A percentile compares a stretch with the other conserved stretches of the same genome.
Evolutionary conservation across 176 grass and related monocot species (phyloP).

Genomic region (Elaeis guineensis): DNA sequence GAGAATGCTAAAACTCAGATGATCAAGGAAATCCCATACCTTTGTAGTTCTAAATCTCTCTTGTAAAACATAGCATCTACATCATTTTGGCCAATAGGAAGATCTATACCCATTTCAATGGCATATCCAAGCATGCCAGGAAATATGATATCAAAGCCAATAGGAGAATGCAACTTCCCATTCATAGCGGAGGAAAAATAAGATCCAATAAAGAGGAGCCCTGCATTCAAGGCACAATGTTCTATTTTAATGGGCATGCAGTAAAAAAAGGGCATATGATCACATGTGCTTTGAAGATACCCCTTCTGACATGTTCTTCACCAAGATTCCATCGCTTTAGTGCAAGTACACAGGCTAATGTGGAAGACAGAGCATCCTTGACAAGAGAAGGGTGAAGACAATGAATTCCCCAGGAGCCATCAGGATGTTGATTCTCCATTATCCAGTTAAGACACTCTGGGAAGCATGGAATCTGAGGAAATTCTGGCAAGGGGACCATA

Average conservation of each 20-base stretch:
- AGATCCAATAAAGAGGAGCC: constrained; percentile 41
- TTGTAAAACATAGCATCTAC: constrained; percentile 19
- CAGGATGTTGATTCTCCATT: constrained; percentile 44
- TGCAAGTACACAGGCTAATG: constrained; percentile 64
- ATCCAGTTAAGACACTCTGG: constrained; percentile 63
- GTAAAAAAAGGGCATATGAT: background rate
- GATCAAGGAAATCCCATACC: constrained; percentile 23
- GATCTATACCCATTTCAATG: constrained; percentile 36
- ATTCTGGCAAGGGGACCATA: constrained; percentile 55
- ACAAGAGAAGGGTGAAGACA: constrained; percentile 8
- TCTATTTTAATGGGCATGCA: too few relatives aligned
- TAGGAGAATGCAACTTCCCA: constrained; percentile 29
- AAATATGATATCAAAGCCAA: constrained; percentile 73
- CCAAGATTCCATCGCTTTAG: constrained; percentile 63
- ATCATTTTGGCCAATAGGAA: constrained; percentile 28
- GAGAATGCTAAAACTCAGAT: background rate
- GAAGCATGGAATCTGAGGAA: constrained; percentile 33
- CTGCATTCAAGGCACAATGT: constrained; percentile 12
- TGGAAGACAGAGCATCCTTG: constrained; percentile 46
- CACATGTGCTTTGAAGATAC: constrained; percentile 21
- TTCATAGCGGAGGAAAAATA: constrained; percentile 42
- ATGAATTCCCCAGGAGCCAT: constrained; percentile 55
- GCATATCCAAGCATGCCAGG: constrained; percentile 46
- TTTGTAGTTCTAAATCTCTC: constrained; percentile 44
- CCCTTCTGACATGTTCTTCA: constrained; percentile 45